Conservation (phyloP, 352 stramenopile genomes). For the Phytopythium litorale region DNA sequence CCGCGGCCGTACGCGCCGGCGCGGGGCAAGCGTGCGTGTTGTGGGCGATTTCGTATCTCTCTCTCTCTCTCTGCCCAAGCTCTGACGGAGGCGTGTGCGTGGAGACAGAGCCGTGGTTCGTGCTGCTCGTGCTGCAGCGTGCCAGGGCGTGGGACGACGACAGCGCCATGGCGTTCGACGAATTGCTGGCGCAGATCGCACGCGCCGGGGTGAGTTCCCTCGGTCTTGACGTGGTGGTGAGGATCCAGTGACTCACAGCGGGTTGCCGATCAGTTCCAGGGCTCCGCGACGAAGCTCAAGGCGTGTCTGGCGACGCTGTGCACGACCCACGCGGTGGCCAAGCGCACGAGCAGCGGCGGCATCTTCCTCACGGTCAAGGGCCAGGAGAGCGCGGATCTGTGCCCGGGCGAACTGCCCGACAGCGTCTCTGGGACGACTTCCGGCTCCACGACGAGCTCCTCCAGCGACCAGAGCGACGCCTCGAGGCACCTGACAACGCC, state of each 20-base stretch:
- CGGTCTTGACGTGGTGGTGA: background rate
- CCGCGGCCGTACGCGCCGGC: constrained; percentile 41
- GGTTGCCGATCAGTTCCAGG: constrained; percentile 40
- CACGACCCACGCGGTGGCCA: constrained; percentile 57
- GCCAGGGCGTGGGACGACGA: constrained; percentile 28
- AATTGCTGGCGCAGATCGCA: constrained; percentile 50
- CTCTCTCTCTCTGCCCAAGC: background rate
- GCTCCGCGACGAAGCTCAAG: constrained; percentile 42
- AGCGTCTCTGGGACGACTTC: background rate
- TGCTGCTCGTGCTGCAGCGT: constrained; percentile 50
- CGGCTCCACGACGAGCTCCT: background rate
- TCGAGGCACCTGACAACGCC: too few species aligned
- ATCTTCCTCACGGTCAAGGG: constrained; percentile 63
- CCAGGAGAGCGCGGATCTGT: constrained; percentile 41
- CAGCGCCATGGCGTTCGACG: constrained; percentile 29
- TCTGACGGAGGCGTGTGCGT: constrained; percentile 2
- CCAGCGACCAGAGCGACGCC: background rate
- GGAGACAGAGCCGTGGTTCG: constrained; percentile 69
- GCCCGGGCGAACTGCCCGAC: constrained; percentile 21
- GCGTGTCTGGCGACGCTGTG: constrained; percentile 51
- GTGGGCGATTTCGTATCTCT: background rate
- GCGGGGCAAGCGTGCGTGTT: constrained; percentile 54
- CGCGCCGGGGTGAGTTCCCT: constrained; percentile 32
- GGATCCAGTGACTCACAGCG: background rate
- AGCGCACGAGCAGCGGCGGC: constrained; percentile 29